Evolutionary conservation across 805 yeast genomes (phyloP), one percentile per base, ranked within the genome.

Genomic region (Candida nanaspora): DNA sequence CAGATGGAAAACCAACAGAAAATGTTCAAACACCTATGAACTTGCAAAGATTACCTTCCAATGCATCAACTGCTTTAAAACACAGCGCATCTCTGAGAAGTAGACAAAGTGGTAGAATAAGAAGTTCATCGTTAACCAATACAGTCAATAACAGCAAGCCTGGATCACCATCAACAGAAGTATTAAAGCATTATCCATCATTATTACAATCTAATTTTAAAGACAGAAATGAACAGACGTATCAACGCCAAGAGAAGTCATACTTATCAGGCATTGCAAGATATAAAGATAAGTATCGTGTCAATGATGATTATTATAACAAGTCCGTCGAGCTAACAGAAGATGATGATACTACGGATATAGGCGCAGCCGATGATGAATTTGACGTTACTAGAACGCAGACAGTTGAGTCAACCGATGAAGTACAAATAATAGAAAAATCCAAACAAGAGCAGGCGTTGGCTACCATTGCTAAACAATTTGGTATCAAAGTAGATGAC

Each of bases 231-330:
- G 59, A 61, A 6, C 63, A 62, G 40, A 69, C 66, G 46, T 76
- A 74, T 52, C 62, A 70, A 38, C 76, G 74, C 29, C 80, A 75
- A 49, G 81, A 76, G 50, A 66, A 65, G 49, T 66, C 72, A 33
- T 76, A 76, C 47, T 59, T 76, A 42, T 63, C 62, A 21, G 70
- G 72, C 37, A 72, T 76, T 43, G 57, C 53, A 16, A 56, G 56
- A 34, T 56, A 52, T 38, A 56, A 47, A 44, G 57, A 64, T 41
- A 49, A 52, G 35, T 59, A 55, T 39, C 50, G 51, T 22, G 55
- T 52, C 39, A 70, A 62, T 19, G 79, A 75, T 46, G 80, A 76
- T 48, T 74, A 74, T 49, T 74, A 74, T 50, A 73, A 75, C 38
- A 73, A 71, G 47, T 75, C 76, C 3, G 71, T 74, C 33, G 48